Evolutionary conservation across 2,329 filamentous ascomycete species (phyloP), one percentile per base, ranked within the genome.

Genomic region (Xylariales sp.): DNA sequence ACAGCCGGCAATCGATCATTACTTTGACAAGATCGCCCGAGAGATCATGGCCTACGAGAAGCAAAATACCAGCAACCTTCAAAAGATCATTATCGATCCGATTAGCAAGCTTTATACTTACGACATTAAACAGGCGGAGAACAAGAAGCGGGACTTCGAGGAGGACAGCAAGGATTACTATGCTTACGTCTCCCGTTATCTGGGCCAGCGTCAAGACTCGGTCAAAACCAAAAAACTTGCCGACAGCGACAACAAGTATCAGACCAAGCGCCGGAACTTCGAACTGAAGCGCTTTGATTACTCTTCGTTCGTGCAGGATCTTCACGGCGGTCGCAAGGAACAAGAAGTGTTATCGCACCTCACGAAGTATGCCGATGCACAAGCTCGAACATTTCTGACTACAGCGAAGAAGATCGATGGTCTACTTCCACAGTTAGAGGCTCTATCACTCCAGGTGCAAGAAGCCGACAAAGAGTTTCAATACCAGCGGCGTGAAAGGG

Each of bases 81-180:
- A 96, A 54, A 91, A 82, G 56, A 84, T 95, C 37, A 90, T 98
- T 54, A 95, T 98, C 48, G 93, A 98, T 29, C 94, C 94, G 1
- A 77, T 98, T 49, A 83, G 78, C 48, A 95, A 88, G 62, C 70
- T 98, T 12, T 98, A 98, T 62, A 88, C 88, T 44, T 75, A 91
- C 47, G 94, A 98, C 54, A 97, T 98, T 67, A 98, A 98, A 62
- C 89, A 95, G 61, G 94, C 91, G 18, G 93, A 98, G 56, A 75
- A 85, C 28, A 98, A 98, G 69, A 95, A 93, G 65, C 88, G 93
- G 48, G 93, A 97, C 51, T 98, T 98, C 52, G 93, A 98, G 47
- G 93, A 98, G 55, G 93, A 98, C 60, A 97, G 91, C 67, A 93
- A 95, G 60, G 93, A 98, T 59, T 98, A 95, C 65, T 98, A 98